These are phyloP conservation scores for Rhodotorula kratochvilovae DNA, from an alignment of 768 basidiomycete species.

Conservation along the genomic window DNA sequence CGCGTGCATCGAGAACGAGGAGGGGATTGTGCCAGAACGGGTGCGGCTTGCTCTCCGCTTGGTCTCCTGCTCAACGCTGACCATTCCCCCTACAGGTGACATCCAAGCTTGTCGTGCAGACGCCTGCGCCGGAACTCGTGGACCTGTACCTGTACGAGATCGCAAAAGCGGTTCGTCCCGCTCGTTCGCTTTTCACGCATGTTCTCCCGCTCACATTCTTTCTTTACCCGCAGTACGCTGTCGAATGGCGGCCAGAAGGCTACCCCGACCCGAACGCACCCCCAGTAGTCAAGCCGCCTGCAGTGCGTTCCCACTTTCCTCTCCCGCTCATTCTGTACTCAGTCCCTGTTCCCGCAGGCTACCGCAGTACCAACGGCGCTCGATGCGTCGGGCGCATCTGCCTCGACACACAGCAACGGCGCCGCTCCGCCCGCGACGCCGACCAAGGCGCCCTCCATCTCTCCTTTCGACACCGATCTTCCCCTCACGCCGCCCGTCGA, in stretches of 20 bases:
- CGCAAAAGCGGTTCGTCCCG: conserved; percentile 57
- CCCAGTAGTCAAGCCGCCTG: background rate
- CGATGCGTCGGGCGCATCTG: background rate
- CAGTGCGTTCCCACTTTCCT: background rate
- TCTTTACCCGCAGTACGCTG: conserved; percentile 10
- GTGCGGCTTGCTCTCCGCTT: conserved; percentile 52
- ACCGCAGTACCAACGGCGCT: background rate
- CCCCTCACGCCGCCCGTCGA: conserved; percentile 28
- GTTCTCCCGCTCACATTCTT: background rate
- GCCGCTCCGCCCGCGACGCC: background rate
- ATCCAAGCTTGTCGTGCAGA: conserved; percentile 65
- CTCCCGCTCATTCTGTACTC: background rate
- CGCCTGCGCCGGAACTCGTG: conserved; percentile 69
- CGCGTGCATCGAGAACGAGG: conserved; percentile 78
- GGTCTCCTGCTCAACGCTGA: background rate
- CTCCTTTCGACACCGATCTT: conserved; percentile 31
- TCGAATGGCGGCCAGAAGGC: conserved; percentile 32
- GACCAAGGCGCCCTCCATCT: conserved; percentile 8
- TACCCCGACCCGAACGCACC: conserved; percentile 14
- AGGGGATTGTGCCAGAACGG: conserved; percentile 73
- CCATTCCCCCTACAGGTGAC: conserved; percentile 55
- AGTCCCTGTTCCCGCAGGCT: background rate
- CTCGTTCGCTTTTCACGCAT: too few species aligned
- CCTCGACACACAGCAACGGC: background rate
- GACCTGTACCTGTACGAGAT: conserved; percentile 86